phyloP scores from a whole-genome alignment of 306 rosid genomes.

The Carpinus fangiana region DNA sequence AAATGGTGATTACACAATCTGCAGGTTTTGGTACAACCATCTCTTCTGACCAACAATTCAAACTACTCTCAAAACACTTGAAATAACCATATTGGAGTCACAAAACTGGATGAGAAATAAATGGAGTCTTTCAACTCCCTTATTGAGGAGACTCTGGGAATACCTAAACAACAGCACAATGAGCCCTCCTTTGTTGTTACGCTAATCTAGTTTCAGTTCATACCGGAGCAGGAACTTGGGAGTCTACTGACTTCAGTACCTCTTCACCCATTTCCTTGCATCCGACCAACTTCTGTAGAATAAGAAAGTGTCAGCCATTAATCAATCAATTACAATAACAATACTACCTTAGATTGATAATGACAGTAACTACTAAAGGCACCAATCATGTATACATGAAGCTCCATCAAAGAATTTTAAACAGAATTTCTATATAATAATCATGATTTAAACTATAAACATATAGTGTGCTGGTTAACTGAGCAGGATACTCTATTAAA shows the following conservation, averaged over 20 bases:
- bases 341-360: not conserved
- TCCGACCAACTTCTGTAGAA: constrained; percentile 75
- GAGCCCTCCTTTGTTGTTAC: not conserved
- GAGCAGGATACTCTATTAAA: not conserved
- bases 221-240: constrained; percentile 41
- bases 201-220: constrained; percentile 33
- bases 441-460: not conserved
- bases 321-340: not conserved
- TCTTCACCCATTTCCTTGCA: constrained; percentile 86
- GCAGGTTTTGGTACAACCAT: not conserved
- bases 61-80: not conserved
- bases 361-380: not conserved
- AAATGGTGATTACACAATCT: not conserved
- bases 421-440: not conserved
- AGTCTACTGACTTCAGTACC: constrained; percentile 74
- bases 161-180: not conserved
- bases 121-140: not conserved
- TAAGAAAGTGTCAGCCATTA: constrained; percentile 1
- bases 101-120: not conserved
- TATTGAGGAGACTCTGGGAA: not conserved
- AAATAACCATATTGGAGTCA: not conserved
- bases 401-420: not conserved
- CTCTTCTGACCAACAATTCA: not conserved
- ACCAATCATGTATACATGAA: not conserved
- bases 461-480: not conserved